phyloP scores from a whole-genome alignment of 108 stramenopile genomes.

The Seminavis robusta region DNA sequence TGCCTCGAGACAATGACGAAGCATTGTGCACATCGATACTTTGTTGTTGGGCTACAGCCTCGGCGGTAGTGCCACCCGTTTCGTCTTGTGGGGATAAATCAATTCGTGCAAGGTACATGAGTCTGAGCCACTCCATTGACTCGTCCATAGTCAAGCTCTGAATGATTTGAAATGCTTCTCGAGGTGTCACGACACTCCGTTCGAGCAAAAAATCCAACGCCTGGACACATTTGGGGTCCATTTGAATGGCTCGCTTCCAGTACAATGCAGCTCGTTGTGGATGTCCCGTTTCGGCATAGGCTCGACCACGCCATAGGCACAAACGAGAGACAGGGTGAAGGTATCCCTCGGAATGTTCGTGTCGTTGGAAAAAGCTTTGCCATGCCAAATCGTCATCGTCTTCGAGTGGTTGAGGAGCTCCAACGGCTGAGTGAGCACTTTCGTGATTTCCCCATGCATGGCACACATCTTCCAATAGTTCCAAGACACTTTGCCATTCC shows the following conservation, averaged over 20 bases:
- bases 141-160: conserved; percentile 1
- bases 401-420: conserved; percentile 17
- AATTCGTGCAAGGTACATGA: conserved; percentile 45
- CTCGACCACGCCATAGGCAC: conserved; percentile 47
- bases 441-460: conserved; percentile 7
- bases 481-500: conserved; percentile 37
- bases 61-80: too few relatives aligned
- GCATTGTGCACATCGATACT: too few relatives aligned
- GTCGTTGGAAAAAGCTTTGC: conserved; percentile 5
- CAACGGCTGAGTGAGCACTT: conserved; percentile 1
- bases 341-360: background rate
- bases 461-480: conserved; percentile 32
- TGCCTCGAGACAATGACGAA: background rate
- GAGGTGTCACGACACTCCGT: conserved; percentile 34
- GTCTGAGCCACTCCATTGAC: conserved; percentile 49
- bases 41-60: too few relatives aligned
- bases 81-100: conserved; percentile 6
- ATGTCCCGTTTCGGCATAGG: conserved; percentile 68
- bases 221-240: conserved; percentile 61
- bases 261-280: conserved; percentile 57
- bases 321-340: conserved; percentile 73
- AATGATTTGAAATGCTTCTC: conserved; percentile 40
- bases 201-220: conserved; percentile 60
- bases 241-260: conserved; percentile 50
- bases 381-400: conserved; percentile 45